phyloP scores from a whole-genome alignment of 164 flowering plant species.

The Stephania japonica region DNA sequence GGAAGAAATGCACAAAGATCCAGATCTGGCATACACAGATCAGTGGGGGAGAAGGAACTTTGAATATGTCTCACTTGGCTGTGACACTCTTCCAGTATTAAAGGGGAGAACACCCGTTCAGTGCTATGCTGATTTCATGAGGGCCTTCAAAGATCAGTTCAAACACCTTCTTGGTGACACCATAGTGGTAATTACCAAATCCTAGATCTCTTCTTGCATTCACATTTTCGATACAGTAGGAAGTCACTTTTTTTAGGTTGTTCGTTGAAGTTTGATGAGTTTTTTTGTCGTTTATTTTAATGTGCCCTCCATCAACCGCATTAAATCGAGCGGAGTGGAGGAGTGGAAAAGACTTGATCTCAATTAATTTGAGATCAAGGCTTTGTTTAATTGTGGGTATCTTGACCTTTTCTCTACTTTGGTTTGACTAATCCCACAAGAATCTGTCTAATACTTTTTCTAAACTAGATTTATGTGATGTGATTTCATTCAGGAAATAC shows the following conservation, averaged over 20 bases:
- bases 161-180: constrained; percentile 81
- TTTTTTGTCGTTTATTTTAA: no score
- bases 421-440: no score
- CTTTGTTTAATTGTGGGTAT: no score
- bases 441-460: no score
- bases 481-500: constrained; percentile 64
- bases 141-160: constrained; percentile 75
- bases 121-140: constrained; percentile 87
- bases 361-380: no score
- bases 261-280: no score
- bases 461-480: not conserved
- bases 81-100: constrained; percentile 76
- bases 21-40: constrained; percentile 83
- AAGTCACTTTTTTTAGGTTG: no score
- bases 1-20: constrained; percentile 72
- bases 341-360: no score
- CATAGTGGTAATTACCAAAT: constrained; percentile 56
- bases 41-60: constrained; percentile 88
- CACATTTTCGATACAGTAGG: no score
- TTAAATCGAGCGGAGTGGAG: no score
- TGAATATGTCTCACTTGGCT: constrained; percentile 85
- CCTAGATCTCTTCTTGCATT: not conserved
- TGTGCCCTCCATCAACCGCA: no score
- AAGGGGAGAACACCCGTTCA: constrained; percentile 83
- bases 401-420: no score